Base-by-base conservation (phyloP, 768 basidiomycete genomes). In the Gloeopeniophorella convolvens region DNA sequence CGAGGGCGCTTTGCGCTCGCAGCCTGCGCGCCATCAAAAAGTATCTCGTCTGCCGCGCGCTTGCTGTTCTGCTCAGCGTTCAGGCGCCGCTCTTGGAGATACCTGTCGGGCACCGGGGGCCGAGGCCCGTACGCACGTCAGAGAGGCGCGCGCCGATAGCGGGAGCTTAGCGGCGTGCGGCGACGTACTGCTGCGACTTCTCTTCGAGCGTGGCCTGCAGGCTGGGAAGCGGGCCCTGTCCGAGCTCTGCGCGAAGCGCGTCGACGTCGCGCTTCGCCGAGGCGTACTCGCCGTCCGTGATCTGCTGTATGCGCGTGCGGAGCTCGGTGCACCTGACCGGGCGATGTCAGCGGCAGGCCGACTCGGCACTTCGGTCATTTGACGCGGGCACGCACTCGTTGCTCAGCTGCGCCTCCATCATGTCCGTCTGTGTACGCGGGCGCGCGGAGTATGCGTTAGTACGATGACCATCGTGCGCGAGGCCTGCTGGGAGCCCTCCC, bases 221-320 rank as follows among this genome's bases (percentile, higher is more conserved):
- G 59, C 75, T 82, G 2, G 86, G 87, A 11, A 89, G 65, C 2
- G 89, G 80, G 1, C 78, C 68, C 58, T 90, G 83, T 1, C 87
- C 89, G 6, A 91, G 78, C 62, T 91, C 88, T 44, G 72, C 71
- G 33, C 89, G 78, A 37, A 91, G 70, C 45, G 76, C 69, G 61
- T 91, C 89, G 40, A 91, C 89, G 54, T 90, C 87, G 24, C 66
- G 66, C 63, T 90, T 90, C 4, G 88, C 82, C 7, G 68, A 64
- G 12, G 83, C 72, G 61, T 91, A 91, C 56, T 89, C 88, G 30
- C 82, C 83, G 40, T 87, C 86, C 18, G 83, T 80, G 10, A 91
- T 71, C 11, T 68, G 65, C 31, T 71, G 68, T 53, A 91, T 89
- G 65, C 85, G 85, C 31, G 68, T 63, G 4, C 81, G 80, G 26